These are phyloP conservation scores for Penicillium coprophilum DNA, from an alignment of 495 filamentous ascomycete genomes.

Conservation along the genomic window DNA sequence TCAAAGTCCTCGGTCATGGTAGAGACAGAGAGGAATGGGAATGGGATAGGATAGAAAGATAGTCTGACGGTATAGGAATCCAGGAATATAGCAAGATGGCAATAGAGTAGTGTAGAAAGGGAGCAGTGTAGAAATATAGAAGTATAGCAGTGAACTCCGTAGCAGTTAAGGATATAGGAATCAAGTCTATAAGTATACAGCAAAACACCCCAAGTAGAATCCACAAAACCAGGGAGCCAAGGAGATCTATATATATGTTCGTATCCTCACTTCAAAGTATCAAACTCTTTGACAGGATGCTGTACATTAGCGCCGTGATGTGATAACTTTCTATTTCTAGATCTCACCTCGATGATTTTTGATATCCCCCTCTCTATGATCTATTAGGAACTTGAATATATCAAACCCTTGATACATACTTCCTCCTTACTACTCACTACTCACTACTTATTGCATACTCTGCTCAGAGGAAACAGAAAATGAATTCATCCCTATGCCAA, in stretches of 20 bases:
- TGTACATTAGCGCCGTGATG: conserved; percentile 17
- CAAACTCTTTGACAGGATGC: conserved; percentile 12
- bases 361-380: conserved; percentile 1
- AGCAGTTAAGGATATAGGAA: no score
- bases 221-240: not conserved
- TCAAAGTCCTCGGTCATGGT: conserved; percentile 28
- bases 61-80: not conserved
- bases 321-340: conserved; percentile 25
- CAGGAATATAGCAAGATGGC: no score
- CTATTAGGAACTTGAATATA: conserved; percentile 6
- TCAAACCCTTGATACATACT: not conserved
- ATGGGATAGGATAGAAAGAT: not conserved
- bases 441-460: no score
- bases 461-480: no score
- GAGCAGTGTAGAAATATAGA: no score
- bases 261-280: not conserved
- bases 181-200: not conserved
- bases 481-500: not conserved
- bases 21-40: not conserved
- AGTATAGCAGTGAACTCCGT: not conserved
- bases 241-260: not conserved
- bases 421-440: no score
- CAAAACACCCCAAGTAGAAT: not conserved
- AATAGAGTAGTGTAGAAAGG: no score
- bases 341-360: no score